Base-by-base conservation (phyloP, 768 basidiomycete genomes). In the Termitomyces sp. region DNA sequence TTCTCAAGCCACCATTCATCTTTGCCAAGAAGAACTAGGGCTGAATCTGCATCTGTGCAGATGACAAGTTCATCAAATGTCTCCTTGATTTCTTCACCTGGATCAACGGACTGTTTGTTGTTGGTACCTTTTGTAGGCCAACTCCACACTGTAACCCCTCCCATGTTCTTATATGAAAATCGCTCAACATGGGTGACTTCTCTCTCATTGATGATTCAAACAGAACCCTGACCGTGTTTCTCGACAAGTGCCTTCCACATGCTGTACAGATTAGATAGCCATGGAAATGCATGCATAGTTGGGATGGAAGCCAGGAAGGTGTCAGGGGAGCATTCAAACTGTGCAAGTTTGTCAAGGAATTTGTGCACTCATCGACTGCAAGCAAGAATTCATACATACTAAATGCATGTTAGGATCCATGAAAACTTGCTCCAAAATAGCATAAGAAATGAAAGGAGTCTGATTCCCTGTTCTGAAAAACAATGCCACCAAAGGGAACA, bases 381-480 rank as follows among this genome's bases (percentile, higher is more conserved):
- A n/a, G n/a, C n/a, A n/a, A n/a, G n/a, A 33, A 18, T 24, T 34
- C 45, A 46, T 16, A 63, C 64, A n/a, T 46, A 69, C 69, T 57
- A 72, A 61, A 50, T 69, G 67, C 72, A 73, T 70, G 56, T 69
- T 72, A 15, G 67, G 69, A 53, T 73, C 70, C 68, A 72, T 73
- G 54, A 72, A 73, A 30, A 73, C 69, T 33, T 70, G 68, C 41
- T 70, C 70, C 11, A 72, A 60, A 20, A 72, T 73, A 11, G 70
- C 69, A 6, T 66, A 72, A 15, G 70, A 72, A 34, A 73, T 68
- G 61, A 68, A 73, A 36, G 72, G 70, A 4, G 70, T 73, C 45
- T 73, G 72, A 30, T 73, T 73, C 15, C 72, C 70, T 33, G 72
- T 70, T 31, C 70, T 70, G 58, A 73, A 71, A 58, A 73, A 73